Base-by-base conservation (phyloP, 1,284 basidiomycete species). In the Cutaneotrichosporon mucoides region DNA sequence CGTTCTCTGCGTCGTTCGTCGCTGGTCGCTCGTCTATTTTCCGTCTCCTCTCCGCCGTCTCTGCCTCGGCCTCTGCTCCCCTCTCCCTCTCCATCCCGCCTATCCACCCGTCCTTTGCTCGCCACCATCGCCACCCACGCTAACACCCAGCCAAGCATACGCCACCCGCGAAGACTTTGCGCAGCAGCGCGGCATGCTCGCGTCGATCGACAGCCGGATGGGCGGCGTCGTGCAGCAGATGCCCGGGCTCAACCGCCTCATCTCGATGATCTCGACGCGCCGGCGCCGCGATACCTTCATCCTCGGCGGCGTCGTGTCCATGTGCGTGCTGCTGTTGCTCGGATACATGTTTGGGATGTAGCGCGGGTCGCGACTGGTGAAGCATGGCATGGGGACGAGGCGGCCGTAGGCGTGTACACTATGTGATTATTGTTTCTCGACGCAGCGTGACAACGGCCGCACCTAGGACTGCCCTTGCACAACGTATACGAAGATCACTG, bases 101-200 rank as follows among this genome's bases (percentile, higher is more conserved):
- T 24, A 24, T 24, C 24, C 24, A 24, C 24, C 24, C 24, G 24
- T 24, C 24, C 24, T 24, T 24, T 24, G 24, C 24, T 24, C 24
- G 24, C 24, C 24, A 24, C 24, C 24, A 24, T 24, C 8, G 5
- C 9, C 46, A 48, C 24, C 36, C n/a, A 44, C 42, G 36, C 53
- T 55, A 11, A 52, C 55, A 4, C 47, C 13, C 48, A 96, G 93
- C 55, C 95, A 99, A 86, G 96, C 96, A 36, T 96, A 97, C 70
- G 95, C 93, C 67, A 98, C 95, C 0, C 86, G 95, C n/a, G 83
- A 89, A 40, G 94, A 98, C 75, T 96, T 99, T 76, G 81, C 83
- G n/a, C 84, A 86, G 53, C 96, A 99, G 77, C 83, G 90, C 15
- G 77, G 82, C 5, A 85, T 88, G 36, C 79, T 99, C 43, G 79